Base-by-base conservation (phyloP, 176 grass and related monocot species). In the Lolium rigidum region DNA sequence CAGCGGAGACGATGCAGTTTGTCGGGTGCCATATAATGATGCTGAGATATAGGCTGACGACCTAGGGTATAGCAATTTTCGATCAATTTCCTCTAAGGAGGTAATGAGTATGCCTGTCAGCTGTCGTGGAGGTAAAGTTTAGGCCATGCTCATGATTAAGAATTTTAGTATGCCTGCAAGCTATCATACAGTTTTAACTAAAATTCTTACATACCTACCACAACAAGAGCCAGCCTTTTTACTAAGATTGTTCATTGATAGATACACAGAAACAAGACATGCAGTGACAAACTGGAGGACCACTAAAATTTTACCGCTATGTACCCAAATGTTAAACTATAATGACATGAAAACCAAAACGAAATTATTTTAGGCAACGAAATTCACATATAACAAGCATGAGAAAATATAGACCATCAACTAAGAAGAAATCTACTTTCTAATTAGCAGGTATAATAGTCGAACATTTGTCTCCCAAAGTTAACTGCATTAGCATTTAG, bases 31-130 rank as follows among this genome's bases (percentile, higher is more conserved):
- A 28, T 52, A 20, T 70, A n/a, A 35, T 75, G 46, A 26, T 76
- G 49, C 26, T 55, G 50, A 77, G 8, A 76, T 76, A 76, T 76
- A 55, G 49, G 70, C 70, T 24, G 41, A 43, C 41, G 41, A 43
- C 41, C 41, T 43, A 43, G 41, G 41, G 7, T 43, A 43, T 43
- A 43, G 31, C 31, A 35, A 35, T 35, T 35, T 35, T 35, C 31
- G 31, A 35, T 43, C 41, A 43, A 43, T 43, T 43, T 43, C 41
- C 41, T 43, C 7, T 18, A 37, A 35, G 3, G 13, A 43, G 8
- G 13, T 75, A 56, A 41, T 59, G 11, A 61, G 20, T 60, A 79
- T 61, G 58, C 56, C 17, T 80, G 41, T 49, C 56, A 65, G 21
- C 78, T 41, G 9, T 50, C 58, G 20, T 47, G 78, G n/a, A 48